A percentile compares a stretch with the other conserved stretches of the same genome.
Evolutionary conservation across 106 monocot species (phyloP).

Genomic region (Allium cepa): DNA sequence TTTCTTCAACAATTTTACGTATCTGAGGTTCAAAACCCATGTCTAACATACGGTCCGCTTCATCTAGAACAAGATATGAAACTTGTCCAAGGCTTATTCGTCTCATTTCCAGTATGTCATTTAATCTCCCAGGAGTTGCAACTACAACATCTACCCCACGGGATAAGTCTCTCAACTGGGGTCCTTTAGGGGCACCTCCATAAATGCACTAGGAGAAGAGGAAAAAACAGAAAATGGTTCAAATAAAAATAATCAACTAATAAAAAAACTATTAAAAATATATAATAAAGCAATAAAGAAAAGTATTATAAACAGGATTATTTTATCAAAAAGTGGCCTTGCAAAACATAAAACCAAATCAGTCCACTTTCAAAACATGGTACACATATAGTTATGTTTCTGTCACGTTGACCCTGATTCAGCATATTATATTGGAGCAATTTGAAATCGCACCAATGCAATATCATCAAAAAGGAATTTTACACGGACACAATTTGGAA

Average conservation of each 20-base stretch:
- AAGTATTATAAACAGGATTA: neutral
- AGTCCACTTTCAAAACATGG: too few relatives aligned
- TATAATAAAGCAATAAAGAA: neutral
- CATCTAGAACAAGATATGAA: conserved; percentile 88
- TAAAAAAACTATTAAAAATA: neutral
- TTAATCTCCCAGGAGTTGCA: conserved; percentile 91
- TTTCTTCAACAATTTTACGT: conserved; percentile 87
- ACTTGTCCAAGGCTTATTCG: conserved; percentile 71
- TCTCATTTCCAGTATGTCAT: conserved; percentile 93
- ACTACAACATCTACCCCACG: conserved; percentile 92
- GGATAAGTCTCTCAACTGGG: conserved; percentile 79
- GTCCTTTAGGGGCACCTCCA: conserved; percentile 95
- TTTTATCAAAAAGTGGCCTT: neutral
- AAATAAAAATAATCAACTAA: neutral
- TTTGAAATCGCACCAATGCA: too few relatives aligned
- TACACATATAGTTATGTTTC: too few relatives aligned
- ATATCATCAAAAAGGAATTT: too few relatives aligned
- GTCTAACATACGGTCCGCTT: conserved; percentile 95
- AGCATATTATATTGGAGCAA: too few relatives aligned
- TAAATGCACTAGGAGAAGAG: conserved; percentile 62
- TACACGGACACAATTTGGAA: too few relatives aligned
- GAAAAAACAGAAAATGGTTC: neutral
- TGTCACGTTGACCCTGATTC: too few relatives aligned
- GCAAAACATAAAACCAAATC: too few relatives aligned
- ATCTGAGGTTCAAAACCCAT: conserved; percentile 99